These are phyloP conservation scores for Pisolithus marmoratus DNA, from an alignment of 768 basidiomycete genomes.

Conservation along the genomic window DNA sequence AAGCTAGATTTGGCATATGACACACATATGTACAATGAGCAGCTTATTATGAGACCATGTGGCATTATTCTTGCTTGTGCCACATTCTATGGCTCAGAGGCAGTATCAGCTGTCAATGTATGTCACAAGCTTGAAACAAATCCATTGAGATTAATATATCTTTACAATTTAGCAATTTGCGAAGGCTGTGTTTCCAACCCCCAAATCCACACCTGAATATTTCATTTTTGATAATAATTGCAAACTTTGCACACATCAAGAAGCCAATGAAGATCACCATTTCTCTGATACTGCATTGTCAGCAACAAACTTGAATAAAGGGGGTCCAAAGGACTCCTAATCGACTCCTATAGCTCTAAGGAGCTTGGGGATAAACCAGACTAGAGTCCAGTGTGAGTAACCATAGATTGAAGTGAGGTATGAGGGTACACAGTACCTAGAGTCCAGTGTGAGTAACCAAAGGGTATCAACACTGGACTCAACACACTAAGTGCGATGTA, in stretches of 20 bases:
- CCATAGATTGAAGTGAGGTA: too few relatives aligned
- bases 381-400: too few relatives aligned
- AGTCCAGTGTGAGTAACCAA: too few relatives aligned
- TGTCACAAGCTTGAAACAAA: neutral
- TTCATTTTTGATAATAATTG: slow-evolving; percentile 19
- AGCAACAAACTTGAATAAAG: too few relatives aligned
- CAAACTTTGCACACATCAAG: slow-evolving; percentile 9
- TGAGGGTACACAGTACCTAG: too few relatives aligned
- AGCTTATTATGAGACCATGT: slow-evolving; percentile 22
- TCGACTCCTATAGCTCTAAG: too few relatives aligned
- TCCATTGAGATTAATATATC: neutral
- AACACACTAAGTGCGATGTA: too few relatives aligned
- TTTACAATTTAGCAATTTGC: slow-evolving; percentile 7
- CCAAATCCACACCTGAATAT: slow-evolving; percentile 5
- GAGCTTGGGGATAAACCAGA: too few relatives aligned
- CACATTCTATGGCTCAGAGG: slow-evolving; percentile 24
- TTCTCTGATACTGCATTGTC: slow-evolving; percentile 10
- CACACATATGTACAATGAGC: slow-evolving; percentile 25
- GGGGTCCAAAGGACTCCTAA: too few relatives aligned
- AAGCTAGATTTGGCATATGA: slow-evolving; percentile 15
- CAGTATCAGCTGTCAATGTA: slow-evolving; percentile 14
- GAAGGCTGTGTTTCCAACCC: slow-evolving; percentile 8
- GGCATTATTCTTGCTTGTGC: slow-evolving; percentile 19
- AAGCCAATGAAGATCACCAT: slow-evolving; percentile 3
- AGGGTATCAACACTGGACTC: too few relatives aligned